A percentile compares a stretch with the other conserved stretches of the same genome.
These are phyloP conservation scores for Alternaria burnsii DNA, from an alignment of 2,329 filamentous ascomycete species.

Conservation along the genomic window DNA sequence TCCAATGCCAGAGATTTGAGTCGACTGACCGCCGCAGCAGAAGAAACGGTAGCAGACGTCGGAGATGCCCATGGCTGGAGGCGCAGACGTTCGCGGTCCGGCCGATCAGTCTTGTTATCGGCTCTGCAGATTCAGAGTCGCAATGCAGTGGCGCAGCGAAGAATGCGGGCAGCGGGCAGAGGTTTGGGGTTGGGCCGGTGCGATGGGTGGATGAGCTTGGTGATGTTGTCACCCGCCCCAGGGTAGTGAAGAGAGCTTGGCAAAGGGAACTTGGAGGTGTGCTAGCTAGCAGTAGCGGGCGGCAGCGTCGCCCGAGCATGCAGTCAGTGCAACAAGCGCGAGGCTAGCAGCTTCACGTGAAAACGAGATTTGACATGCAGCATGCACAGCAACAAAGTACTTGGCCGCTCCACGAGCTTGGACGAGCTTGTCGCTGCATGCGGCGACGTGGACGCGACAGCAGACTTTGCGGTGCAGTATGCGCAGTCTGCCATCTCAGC, in stretches of 20 bases:
- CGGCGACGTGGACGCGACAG: too few species aligned
- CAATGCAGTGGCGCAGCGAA: slow-evolving; percentile 9
- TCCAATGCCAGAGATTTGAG: slow-evolving; percentile 2
- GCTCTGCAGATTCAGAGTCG: not conserved
- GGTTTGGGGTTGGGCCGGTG: slow-evolving; percentile 12
- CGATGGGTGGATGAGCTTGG: slow-evolving; percentile 17
- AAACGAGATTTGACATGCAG: not conserved
- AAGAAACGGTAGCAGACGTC: slow-evolving; percentile 43
- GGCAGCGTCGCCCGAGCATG: slow-evolving; percentile 15
- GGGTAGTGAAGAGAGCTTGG: slow-evolving; percentile 15
- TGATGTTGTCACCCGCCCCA: slow-evolving; percentile 12
- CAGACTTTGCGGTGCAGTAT: not conserved
- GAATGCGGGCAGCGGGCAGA: slow-evolving; percentile 23
- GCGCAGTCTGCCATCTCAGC: not conserved
- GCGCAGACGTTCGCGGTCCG: slow-evolving; percentile 38
- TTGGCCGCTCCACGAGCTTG: too few species aligned
- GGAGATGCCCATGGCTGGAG: slow-evolving; percentile 46
- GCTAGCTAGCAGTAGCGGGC: slow-evolving; percentile 12
- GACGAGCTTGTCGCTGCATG: too few species aligned
- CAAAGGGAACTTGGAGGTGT: slow-evolving; percentile 11
- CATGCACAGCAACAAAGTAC: too few species aligned
- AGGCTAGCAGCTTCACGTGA: slow-evolving; percentile 6
- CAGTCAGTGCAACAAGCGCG: slow-evolving; percentile 12
- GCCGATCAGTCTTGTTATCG: slow-evolving; percentile 16
- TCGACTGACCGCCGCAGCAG: slow-evolving; percentile 50